phyloP scores from a whole-genome alignment of 75 land plant species.

The Cunninghamia lanceolata region DNA sequence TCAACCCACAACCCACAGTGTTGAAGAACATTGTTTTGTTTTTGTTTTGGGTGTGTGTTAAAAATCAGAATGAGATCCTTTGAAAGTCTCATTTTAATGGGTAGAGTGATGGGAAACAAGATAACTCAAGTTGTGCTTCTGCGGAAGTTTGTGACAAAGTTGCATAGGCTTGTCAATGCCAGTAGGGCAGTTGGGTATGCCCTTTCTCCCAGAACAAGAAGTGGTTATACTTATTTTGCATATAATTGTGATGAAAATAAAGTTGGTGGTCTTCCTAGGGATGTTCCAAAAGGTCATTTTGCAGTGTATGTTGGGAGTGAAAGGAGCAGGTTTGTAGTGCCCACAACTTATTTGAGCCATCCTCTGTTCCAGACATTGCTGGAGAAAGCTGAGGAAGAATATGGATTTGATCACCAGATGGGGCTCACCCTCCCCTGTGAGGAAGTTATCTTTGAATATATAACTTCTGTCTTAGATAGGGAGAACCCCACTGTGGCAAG shows the following conservation, averaged over 20 bases:
- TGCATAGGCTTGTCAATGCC: background rate
- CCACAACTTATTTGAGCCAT: too few relatives aligned
- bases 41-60: too few relatives aligned
- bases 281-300: slow-evolving; percentile 64
- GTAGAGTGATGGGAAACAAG: background rate
- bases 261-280: slow-evolving; percentile 24
- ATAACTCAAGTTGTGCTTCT: background rate
- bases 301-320: slow-evolving; percentile 49
- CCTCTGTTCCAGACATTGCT: too few relatives aligned
- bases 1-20: too few relatives aligned
- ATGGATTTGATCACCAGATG: slow-evolving; percentile 53
- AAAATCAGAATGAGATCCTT: too few relatives aligned
- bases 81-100: too few relatives aligned
- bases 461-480: slow-evolving; percentile 24
- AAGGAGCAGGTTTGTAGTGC: too few relatives aligned
- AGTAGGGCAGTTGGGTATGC: background rate
- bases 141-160: background rate
- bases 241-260: slow-evolving; percentile 11
- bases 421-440: slow-evolving; percentile 64
- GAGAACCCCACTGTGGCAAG: background rate
- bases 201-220: background rate
- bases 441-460: slow-evolving; percentile 29
- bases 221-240: background rate
- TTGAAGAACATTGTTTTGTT: too few relatives aligned
- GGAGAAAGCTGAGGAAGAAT: slow-evolving; percentile 23